Evolutionary conservation across 768 basidiomycete species (phyloP).

Genomic region (Lyophyllum decastes): DNA sequence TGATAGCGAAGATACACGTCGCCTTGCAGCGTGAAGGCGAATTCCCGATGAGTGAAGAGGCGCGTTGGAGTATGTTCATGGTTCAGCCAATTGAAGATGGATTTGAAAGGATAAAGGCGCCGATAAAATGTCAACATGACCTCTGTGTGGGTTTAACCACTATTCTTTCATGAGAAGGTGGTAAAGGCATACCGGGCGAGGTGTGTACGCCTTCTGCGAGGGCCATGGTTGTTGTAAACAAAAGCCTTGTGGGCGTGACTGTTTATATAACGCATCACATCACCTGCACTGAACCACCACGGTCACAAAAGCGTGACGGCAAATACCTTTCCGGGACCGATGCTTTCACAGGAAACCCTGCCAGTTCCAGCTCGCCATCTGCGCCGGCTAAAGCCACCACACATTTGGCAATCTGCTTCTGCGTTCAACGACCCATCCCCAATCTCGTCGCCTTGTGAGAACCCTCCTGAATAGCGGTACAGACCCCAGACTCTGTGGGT

Average conservation of each 20-base stretch:
- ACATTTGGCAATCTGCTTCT: neutral
- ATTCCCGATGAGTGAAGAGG: conserved; percentile 92
- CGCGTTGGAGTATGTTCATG: conserved; percentile 80
- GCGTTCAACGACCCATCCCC: neutral
- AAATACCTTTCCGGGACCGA: too few species aligned
- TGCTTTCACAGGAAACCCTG: too few species aligned
- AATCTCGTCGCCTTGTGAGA: neutral
- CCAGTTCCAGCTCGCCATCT: too few species aligned
- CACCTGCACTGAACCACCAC: conserved; percentile 1
- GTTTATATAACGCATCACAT: conserved; percentile 4
- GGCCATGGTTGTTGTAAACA: conserved; percentile 4
- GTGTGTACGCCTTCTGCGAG: conserved; percentile 1
- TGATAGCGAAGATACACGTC: conserved; percentile 96
- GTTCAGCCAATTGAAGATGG: conserved; percentile 93
- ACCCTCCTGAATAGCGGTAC: neutral
- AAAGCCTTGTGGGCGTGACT: neutral
- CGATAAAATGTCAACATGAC: conserved; percentile 76
- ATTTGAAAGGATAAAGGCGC: conserved; percentile 92
- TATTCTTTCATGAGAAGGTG: neutral
- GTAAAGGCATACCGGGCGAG: conserved; percentile 14
- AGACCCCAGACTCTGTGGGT: neutral
- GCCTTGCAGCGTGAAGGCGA: conserved; percentile 88
- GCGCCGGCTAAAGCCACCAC: too few species aligned
- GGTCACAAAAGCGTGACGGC: neutral
- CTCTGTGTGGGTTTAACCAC: conserved; percentile 25